Percentiles rank a stretch among this genome's conserved stretches.
Evolutionary conservation across 176 grass and related monocot genomes (phyloP).

Genomic region (Zizania latifolia): DNA sequence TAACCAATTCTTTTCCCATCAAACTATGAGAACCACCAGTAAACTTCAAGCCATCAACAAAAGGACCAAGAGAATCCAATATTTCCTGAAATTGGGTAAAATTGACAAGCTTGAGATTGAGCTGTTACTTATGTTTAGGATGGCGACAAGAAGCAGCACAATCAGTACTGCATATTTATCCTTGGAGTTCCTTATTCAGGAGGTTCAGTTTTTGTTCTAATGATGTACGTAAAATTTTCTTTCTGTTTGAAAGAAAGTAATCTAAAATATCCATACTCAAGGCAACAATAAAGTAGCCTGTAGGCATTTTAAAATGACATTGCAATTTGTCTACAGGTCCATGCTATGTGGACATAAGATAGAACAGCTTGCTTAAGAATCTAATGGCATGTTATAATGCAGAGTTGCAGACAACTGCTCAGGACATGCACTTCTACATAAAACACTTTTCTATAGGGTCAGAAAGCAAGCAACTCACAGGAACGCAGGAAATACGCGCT

Average conservation of each 20-base stretch:
- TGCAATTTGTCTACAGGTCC: not conserved
- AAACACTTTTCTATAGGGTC: too few species aligned
- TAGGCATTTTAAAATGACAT: not conserved
- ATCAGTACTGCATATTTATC: not conserved
- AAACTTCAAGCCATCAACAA: constrained; percentile 88
- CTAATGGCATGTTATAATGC: too few species aligned
- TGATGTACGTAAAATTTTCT: not conserved
- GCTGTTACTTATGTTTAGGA: not conserved
- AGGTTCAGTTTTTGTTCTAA: not conserved
- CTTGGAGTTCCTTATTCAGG: not conserved
- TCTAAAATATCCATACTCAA: not conserved
- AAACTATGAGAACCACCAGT: constrained; percentile 84
- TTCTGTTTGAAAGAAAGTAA: not conserved
- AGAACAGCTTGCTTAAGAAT: not conserved
- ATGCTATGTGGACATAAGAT: not conserved
- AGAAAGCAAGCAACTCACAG: too few species aligned
- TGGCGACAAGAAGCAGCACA: not conserved
- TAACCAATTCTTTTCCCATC: constrained; percentile 54
- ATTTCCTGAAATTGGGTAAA: constrained; percentile 42
- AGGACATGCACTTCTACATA: too few species aligned
- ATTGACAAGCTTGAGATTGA: not conserved
- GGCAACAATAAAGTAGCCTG: not conserved
- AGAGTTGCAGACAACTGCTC: too few species aligned
- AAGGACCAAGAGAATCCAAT: constrained; percentile 54
- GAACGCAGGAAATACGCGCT: too few species aligned